Evolutionary conservation across 2,329 filamentous ascomycete species (phyloP).

Genomic region (Trichoderma arundinaceum): DNA sequence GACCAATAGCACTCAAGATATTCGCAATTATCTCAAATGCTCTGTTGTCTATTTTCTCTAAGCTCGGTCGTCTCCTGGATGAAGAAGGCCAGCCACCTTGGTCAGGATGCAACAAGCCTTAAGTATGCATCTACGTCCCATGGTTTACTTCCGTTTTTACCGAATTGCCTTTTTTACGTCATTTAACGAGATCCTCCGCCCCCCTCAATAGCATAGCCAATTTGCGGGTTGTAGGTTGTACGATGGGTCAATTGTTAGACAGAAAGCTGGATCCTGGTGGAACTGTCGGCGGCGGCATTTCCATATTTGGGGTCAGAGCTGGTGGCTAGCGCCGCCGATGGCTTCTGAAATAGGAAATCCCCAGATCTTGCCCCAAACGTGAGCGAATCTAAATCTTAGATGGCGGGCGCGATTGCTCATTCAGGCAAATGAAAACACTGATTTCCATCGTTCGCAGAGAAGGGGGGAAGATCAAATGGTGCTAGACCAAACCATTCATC

Average conservation of each 20-base stretch:
- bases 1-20: not conserved
- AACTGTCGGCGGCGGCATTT: conserved; percentile 24
- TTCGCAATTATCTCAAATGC: not conserved
- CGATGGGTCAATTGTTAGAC: conserved; percentile 20
- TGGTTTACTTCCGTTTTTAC: not conserved
- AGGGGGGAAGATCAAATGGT: not conserved
- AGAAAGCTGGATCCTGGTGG: conserved; percentile 23
- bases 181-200: conserved; percentile 9
- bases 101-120: conserved; percentile 13
- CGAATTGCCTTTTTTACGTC: conserved; percentile 27
- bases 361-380: conserved; percentile 7
- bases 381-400: conserved; percentile 11
- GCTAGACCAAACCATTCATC: not conserved
- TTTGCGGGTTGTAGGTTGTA: conserved; percentile 2
- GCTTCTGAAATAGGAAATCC: conserved; percentile 15
- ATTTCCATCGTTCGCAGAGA: not conserved
- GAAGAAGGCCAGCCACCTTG: not conserved
- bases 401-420: conserved; percentile 23
- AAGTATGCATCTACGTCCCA: conserved; percentile 9
- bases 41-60: not conserved
- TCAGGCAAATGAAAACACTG: not conserved
- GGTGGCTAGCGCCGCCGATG: conserved; percentile 29
- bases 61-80: not conserved
- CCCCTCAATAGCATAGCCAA: conserved; percentile 27
- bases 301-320: not conserved